A percentile compares a stretch with the other conserved stretches of the same genome.
phyloP scores from a whole-genome alignment of 2,329 filamentous ascomycete species.

The Penicillium oxalicum region DNA sequence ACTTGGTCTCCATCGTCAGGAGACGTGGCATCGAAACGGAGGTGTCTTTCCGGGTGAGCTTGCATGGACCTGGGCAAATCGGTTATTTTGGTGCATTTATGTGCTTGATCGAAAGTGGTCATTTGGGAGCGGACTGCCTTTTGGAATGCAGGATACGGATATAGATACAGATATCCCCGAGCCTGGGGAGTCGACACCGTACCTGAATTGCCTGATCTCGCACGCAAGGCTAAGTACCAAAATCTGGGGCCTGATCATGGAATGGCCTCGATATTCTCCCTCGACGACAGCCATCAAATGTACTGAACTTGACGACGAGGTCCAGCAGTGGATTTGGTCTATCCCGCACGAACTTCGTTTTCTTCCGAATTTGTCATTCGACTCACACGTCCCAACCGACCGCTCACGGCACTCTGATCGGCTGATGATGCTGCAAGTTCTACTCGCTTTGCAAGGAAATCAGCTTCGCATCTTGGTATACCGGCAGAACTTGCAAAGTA shows the following conservation, averaged over 20 bases:
- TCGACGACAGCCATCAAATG: conserved; percentile 35
- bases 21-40: conserved; percentile 35
- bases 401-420: conserved; percentile 24
- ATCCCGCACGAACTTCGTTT: conserved; percentile 42
- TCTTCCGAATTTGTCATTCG: conserved; percentile 23
- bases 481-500: conserved; percentile 39
- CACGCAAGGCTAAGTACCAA: conserved; percentile 45
- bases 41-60: conserved; percentile 35
- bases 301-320: conserved; percentile 38
- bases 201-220: conserved; percentile 45
- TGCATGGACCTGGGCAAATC: conserved; percentile 30
- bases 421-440: conserved; percentile 39
- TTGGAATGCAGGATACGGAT: conserved; percentile 45
- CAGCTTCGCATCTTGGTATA: conserved; percentile 44
- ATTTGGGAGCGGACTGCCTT: conserved; percentile 48
- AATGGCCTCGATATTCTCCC: conserved; percentile 30
- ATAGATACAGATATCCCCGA: conserved; percentile 47
- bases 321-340: conserved; percentile 43
- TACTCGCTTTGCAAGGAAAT: conserved; percentile 44
- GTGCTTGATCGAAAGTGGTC: conserved; percentile 49
- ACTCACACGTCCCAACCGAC: neutral
- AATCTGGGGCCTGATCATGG: conserved; percentile 43
- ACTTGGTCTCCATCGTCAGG: conserved; percentile 45
- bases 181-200: conserved; percentile 35
- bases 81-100: conserved; percentile 49